These are phyloP conservation scores for Pueraria montana DNA, from an alignment of 306 rosid species.

Conservation along the genomic window DNA sequence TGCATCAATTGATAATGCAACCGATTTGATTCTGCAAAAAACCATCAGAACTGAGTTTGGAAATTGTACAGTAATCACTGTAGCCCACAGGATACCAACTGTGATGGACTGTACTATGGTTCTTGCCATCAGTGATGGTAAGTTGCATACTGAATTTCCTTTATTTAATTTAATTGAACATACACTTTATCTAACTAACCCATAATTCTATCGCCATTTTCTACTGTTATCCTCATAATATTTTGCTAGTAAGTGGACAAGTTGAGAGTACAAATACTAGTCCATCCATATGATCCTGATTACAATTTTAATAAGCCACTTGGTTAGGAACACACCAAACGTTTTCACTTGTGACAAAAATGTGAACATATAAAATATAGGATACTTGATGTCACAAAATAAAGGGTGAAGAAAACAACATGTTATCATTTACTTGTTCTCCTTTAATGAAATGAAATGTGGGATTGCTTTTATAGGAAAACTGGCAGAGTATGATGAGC, in stretches of 20 bases:
- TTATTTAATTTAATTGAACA: neutral
- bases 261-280: neutral
- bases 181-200: neutral
- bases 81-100: too few species aligned
- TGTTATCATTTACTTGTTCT: neutral
- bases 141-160: too few species aligned
- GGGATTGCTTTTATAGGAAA: conserved; percentile 54
- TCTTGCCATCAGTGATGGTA: too few species aligned
- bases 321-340: neutral
- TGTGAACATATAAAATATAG: neutral
- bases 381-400: neutral
- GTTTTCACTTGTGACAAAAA: neutral
- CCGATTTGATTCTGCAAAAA: too few species aligned
- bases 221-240: neutral
- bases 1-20: too few species aligned
- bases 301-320: neutral
- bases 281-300: neutral
- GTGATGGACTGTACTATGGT: too few species aligned
- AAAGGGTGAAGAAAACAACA: neutral
- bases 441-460: neutral
- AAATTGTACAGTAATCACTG: too few species aligned
- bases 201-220: neutral
- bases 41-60: too few species aligned
- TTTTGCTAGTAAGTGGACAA: neutral
- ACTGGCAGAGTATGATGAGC: conserved; percentile 72